A percentile compares a stretch with the other conserved stretches of the same genome.
These are phyloP conservation scores for Picea mariana DNA, from an alignment of 83 land plant species.

Conservation along the genomic window DNA sequence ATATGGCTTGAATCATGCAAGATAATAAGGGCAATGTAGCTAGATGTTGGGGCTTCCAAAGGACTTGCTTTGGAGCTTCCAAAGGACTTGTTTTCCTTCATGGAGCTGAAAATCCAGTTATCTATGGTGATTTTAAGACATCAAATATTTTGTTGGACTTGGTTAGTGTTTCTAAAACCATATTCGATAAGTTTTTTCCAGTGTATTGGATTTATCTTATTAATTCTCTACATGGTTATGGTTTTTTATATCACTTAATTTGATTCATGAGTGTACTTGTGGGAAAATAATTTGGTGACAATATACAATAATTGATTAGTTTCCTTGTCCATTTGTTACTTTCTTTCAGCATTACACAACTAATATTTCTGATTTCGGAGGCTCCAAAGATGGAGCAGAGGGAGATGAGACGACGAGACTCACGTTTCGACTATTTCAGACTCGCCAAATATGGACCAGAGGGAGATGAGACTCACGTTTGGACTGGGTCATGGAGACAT, in stretches of 20 bases:
- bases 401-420: background rate
- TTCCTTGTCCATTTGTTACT: no score
- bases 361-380: no score
- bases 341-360: no score
- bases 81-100: constrained; percentile 23
- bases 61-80: constrained; percentile 9
- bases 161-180: background rate
- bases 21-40: no score
- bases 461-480: constrained; percentile 11
- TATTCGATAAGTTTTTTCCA: background rate
- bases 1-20: no score
- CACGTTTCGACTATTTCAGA: constrained; percentile 3
- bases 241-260: no score
- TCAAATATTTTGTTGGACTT: background rate
- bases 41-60: constrained; percentile 10
- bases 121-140: constrained; percentile 43
- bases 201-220: no score
- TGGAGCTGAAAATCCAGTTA: constrained; percentile 36
- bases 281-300: no score
- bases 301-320: no score
- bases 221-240: no score
- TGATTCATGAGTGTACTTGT: no score
- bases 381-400: background rate
- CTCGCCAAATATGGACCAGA: constrained; percentile 13
- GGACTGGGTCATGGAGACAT: constrained; percentile 3